Percentiles rank a stretch among this genome's conserved stretches.
Conservation (phyloP, 2,329 filamentous ascomycete species). For the Ophiostoma himal-ulmi region DNA sequence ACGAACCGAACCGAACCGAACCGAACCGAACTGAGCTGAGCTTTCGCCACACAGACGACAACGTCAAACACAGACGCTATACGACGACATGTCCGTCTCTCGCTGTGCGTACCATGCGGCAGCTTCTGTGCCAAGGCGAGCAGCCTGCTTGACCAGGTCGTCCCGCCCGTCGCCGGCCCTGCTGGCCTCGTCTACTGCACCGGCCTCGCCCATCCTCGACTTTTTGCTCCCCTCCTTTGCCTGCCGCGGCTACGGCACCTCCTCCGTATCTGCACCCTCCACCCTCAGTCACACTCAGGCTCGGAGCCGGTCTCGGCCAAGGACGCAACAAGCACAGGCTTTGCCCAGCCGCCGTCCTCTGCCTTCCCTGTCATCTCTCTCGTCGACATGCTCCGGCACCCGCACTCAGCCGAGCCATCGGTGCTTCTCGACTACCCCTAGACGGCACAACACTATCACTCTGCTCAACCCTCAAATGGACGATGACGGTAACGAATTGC, state of each 20-base stretch:
- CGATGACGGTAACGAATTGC: slow-evolving; percentile 79
- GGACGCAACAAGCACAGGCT: neutral
- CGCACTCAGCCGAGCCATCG: neutral
- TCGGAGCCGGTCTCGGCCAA: neutral
- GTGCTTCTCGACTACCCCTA: slow-evolving; percentile 37
- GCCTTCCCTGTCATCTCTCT: neutral
- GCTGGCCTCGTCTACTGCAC: slow-evolving; percentile 19
- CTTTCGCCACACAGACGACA: neutral
- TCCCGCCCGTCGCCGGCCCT: neutral
- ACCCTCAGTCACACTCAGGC: neutral
- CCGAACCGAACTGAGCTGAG: neutral
- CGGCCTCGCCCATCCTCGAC: slow-evolving; percentile 35
- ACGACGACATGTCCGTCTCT: neutral
- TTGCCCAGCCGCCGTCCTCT: neutral
- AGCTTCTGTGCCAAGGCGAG: neutral
- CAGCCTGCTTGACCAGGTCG: neutral
- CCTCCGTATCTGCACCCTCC: neutral
- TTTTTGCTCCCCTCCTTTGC: slow-evolving; percentile 36
- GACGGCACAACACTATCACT: slow-evolving; percentile 41
- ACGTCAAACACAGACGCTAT: neutral
- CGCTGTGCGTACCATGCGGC: slow-evolving; percentile 12
- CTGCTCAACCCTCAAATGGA: slow-evolving; percentile 69
- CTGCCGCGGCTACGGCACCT: neutral
- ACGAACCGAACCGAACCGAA: neutral
- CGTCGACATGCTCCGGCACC: neutral